A percentile compares a stretch with the other conserved stretches of the same genome.
Evolutionary conservation across 352 stramenopile genomes (phyloP).

Genomic region (Pythium guiyangense): DNA sequence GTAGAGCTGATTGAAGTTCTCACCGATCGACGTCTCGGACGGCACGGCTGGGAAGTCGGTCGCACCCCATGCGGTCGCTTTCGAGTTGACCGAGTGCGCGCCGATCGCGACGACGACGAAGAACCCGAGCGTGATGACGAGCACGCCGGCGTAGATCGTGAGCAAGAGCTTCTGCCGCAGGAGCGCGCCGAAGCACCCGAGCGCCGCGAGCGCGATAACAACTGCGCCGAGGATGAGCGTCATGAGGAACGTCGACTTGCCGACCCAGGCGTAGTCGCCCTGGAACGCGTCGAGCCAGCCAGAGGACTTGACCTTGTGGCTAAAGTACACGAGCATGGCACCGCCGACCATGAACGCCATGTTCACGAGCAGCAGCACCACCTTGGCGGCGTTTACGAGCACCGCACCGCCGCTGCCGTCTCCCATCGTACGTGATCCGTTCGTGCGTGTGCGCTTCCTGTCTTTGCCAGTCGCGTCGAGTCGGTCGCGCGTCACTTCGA

Average conservation of each 20-base stretch:
- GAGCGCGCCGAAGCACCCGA: slow-evolving; percentile 72
- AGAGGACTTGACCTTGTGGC: slow-evolving; percentile 50
- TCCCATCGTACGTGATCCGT: background rate
- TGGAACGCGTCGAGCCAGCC: slow-evolving; percentile 77
- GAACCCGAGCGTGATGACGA: slow-evolving; percentile 50
- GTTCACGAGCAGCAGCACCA: slow-evolving; percentile 78
- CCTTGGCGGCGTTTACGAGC: slow-evolving; percentile 70
- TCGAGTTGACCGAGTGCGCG: slow-evolving; percentile 48
- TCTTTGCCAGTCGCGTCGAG: background rate
- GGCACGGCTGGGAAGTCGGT: slow-evolving; percentile 38
- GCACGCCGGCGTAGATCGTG: slow-evolving; percentile 58
- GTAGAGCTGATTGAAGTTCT: slow-evolving; percentile 80
- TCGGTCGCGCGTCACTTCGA: too few relatives aligned
- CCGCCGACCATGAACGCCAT: slow-evolving; percentile 79
- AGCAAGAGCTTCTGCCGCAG: slow-evolving; percentile 68
- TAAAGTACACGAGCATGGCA: slow-evolving; percentile 79
- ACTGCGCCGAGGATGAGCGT: slow-evolving; percentile 63
- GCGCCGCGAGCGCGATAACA: slow-evolving; percentile 53
- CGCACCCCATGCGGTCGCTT: slow-evolving; percentile 40
- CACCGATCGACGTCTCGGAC: slow-evolving; percentile 43
- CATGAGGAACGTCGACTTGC: slow-evolving; percentile 56
- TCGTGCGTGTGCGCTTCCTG: background rate
- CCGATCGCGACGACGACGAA: slow-evolving; percentile 68
- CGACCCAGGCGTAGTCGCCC: slow-evolving; percentile 63
- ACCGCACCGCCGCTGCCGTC: slow-evolving; percentile 27